Base-by-base conservation (phyloP, 768 basidiomycete genomes). In the Crucibulum laeve region DNA sequence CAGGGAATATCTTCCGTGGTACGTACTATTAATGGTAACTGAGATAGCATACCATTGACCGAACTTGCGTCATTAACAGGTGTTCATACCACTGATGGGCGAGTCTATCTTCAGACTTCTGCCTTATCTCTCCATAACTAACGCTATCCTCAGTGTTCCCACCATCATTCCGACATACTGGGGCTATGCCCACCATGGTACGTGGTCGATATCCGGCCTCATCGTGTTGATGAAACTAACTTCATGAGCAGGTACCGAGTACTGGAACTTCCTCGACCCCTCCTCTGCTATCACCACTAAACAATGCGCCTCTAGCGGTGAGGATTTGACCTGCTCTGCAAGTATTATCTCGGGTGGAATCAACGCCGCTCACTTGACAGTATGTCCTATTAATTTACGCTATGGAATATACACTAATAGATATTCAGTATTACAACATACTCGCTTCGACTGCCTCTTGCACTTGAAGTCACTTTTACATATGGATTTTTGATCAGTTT, bases 281-380 rank as follows among this genome's bases (percentile, higher is more conserved):
- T 42, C 56, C 8, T 49, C 57, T 3, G 45, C 57, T 4, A 13
- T 45, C 13, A 55, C 54, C 1, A 56, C 54, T 8, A 48, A 37
- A 26, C 51, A 54, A 32, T 63, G 62, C 43, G 40, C 45, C 23
- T 34, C 53, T 8, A 38, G 51, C 25, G 59, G 59, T 13, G 62
- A 63, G 39, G 62, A 63, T 33, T 23, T 42, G 4, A 52, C 54
- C 8, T 62, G 62, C 40, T 59, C 59, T 7, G 53, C 40, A 18
- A 44, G 48, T 1, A 50, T 61, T 25, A 53, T 54, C 3, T 57
- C 56, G 3, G 37, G 34, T 6, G 59, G 57, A 2, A 54, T 57
- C 25, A 49, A 59, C 40, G 47, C 45, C 1, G 53, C 52, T 1
- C 59, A 62, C 48, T 41, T 53, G 22, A 38, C 23, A 33, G 55